These are phyloP conservation scores for Hamiltosporidium tvaerminnensis DNA, from an alignment of 371 early-diverging fungal genomes.

Conservation along the genomic window DNA sequence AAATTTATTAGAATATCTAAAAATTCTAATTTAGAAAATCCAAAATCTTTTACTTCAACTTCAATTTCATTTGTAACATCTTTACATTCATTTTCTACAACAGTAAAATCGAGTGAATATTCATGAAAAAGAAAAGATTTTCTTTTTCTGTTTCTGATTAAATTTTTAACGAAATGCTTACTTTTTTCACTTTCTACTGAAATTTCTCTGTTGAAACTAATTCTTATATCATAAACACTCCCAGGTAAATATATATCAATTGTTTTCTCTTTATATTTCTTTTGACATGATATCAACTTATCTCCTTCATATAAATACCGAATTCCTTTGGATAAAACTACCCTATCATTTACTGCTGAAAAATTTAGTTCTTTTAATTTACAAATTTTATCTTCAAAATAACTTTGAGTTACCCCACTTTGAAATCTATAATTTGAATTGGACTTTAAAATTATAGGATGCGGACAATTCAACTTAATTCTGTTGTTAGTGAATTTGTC, in stretches of 20 bases:
- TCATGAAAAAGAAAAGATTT: background rate
- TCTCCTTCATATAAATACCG: background rate
- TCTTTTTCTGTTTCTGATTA: background rate
- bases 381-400: background rate
- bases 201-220: background rate
- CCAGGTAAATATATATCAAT: background rate
- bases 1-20: background rate
- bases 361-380: background rate
- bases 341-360: background rate
- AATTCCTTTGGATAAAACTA: background rate
- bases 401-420: background rate
- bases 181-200: background rate
- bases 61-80: background rate
- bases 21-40: background rate
- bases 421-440: background rate
- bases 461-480: background rate
- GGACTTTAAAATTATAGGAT: constrained; percentile 1
- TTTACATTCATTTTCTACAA: background rate
- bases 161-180: background rate
- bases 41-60: constrained; percentile 1
- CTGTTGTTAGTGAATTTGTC: background rate
- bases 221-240: background rate
- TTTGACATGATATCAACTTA: background rate
- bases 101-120: background rate
- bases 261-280: background rate